These are phyloP conservation scores for Schwanniomyces etchellsii DNA, from an alignment of 1,139 yeast genomes.

Conservation along the genomic window DNA sequence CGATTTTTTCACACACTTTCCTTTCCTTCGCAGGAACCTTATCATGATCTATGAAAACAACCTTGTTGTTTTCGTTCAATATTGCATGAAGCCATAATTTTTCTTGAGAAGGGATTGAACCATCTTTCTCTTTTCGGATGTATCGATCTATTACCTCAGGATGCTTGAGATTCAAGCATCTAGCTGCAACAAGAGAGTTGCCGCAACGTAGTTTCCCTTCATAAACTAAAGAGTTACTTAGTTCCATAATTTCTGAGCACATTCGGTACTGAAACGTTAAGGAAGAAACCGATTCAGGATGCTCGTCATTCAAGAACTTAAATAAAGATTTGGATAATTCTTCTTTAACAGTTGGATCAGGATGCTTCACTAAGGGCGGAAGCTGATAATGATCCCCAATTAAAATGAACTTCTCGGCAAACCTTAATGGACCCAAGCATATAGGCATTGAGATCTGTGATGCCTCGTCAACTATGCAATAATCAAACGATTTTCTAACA, in stretches of 20 bases:
- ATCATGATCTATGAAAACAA: conserved; percentile 78
- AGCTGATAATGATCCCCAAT: conserved; percentile 95
- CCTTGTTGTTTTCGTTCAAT: conserved; percentile 40
- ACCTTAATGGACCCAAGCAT: conserved; percentile 79
- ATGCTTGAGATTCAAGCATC: conserved; percentile 42
- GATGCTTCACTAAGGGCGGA: conserved; percentile 74
- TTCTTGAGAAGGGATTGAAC: conserved; percentile 3
- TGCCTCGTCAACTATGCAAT: conserved; percentile 94
- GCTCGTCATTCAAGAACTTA: conserved; percentile 60
- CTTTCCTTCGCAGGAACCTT: conserved; percentile 54
- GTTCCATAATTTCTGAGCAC: conserved; percentile 83
- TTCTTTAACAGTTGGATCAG: conserved; percentile 42
- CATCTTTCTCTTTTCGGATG: conserved; percentile 3
- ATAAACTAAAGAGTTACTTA: conserved; percentile 78
- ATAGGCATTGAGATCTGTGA: conserved; percentile 91
- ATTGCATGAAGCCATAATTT: conserved; percentile 29
- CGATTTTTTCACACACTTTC: conserved; percentile 57
- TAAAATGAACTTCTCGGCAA: conserved; percentile 71
- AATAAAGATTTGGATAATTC: conserved; percentile 82
- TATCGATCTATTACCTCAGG: conserved; percentile 14
- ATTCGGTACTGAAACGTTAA: conserved; percentile 84
- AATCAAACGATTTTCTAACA: conserved; percentile 64
- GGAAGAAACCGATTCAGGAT: conserved; percentile 69
- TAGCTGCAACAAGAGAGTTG: conserved; percentile 53
- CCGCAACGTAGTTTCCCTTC: conserved; percentile 77